Base-by-base conservation (phyloP, 2,329 filamentous ascomycete species). In the Rhytidhysteron rufulum region DNA sequence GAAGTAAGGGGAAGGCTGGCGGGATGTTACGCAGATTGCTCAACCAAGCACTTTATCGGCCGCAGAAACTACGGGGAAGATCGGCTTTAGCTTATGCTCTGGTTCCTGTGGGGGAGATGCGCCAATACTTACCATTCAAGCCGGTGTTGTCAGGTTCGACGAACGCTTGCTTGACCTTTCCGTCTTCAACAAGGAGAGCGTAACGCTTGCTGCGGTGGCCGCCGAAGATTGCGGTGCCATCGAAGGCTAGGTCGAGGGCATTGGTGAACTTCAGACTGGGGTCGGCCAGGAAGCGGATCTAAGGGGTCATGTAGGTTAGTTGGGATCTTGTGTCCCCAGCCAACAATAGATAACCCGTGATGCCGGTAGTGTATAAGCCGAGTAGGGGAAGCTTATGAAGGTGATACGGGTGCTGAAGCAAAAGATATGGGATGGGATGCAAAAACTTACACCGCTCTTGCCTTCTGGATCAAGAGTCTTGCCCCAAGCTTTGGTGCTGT, bases 241-340 rank as follows among this genome's bases (percentile, higher is more conserved):
- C 88, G 58, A 95, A 96, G 48, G 78, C 78, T 31, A 96, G 77
- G 44, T 95, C 88, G 25, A 95, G 75, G 3, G 85, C 83, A 63
- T 88, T 83, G 50, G 87, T 93, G 70, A 96, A 95, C 44, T 79
- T 74, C 43, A 81, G 85, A 6, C 80, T 76, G 6, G 88, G 86
- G 66, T 95, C 90, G 37, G 84, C 88, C 31, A 96, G 75, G 76
- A 95, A 95, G 48, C 90, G 88, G 57, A 95, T 83, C 86, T 93
- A 47, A 16, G 24, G 29, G 15, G 10, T 22, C n/a, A 27, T 58
- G 20, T 27, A 24, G 36, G 42, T 34, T 36, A 17, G 40, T 44
- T 32, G 44, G 40, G 24, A 13, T 24, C 7, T n/a, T 31, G 27
- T n/a, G 34, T 40, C n/a, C n/a, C n/a, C n/a, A n/a, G n/a, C n/a